Percentiles rank a stretch among this genome's conserved stretches.
Evolutionary conservation across 148 eudicot species (phyloP).

Genomic region (Beta vulgaris): DNA sequence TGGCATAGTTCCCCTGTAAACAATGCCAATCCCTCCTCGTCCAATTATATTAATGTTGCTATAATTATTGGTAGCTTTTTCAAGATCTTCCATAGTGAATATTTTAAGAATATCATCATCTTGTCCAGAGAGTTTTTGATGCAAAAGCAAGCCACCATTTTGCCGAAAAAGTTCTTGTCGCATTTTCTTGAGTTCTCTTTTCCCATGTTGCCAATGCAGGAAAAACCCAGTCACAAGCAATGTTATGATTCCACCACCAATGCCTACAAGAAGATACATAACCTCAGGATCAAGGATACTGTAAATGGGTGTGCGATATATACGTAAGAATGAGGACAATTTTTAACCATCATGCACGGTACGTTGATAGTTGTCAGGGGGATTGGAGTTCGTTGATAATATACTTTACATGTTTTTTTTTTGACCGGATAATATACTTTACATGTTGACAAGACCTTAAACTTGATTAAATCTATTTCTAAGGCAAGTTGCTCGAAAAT

Average conservation of each 20-base stretch:
- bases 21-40: slow-evolving; percentile 29
- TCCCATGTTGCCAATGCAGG: slow-evolving; percentile 11
- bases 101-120: slow-evolving; percentile 12
- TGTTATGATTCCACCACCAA: slow-evolving; percentile 4
- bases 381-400: too few species aligned
- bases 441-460: too few species aligned
- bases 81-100: slow-evolving; percentile 20
- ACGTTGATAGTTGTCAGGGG: too few species aligned
- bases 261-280: not conserved
- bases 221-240: slow-evolving; percentile 8
- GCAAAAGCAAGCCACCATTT: slow-evolving; percentile 27
- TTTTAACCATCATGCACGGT: too few species aligned
- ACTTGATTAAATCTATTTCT: too few species aligned
- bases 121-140: slow-evolving; percentile 16
- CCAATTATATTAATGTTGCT: slow-evolving; percentile 17
- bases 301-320: too few species aligned
- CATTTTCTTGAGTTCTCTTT: not conserved
- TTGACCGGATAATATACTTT: too few species aligned
- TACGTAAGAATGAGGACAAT: too few species aligned
- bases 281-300: too few species aligned
- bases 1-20: slow-evolving; percentile 18
- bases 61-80: slow-evolving; percentile 26
- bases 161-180: slow-evolving; percentile 23
- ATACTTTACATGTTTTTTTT: too few species aligned
- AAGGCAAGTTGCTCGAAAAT: too few species aligned